Percentiles rank a stretch among this genome's conserved stretches.
Evolutionary conservation across 2,329 filamentous ascomycete genomes (phyloP).

Genomic region (Hymenoscyphus linearis): DNA sequence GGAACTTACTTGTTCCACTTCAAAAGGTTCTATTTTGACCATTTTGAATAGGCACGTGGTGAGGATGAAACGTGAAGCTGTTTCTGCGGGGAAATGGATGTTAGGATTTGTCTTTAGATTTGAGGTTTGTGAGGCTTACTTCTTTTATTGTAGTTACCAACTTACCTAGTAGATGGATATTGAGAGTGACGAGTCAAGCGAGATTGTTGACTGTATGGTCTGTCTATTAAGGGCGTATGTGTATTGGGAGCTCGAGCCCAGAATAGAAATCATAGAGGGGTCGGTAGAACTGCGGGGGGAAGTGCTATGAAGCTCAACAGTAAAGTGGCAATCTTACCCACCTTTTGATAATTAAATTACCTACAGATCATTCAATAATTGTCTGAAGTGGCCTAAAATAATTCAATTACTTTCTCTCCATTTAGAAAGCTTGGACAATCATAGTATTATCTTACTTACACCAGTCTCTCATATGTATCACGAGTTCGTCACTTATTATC

Average conservation of each 20-base stretch:
- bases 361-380: neutral
- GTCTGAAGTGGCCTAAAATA: neutral
- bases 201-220: neutral
- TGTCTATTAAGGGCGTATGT: neutral
- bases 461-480: no score
- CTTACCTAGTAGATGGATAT: neutral
- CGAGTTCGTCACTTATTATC: no score
- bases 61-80: neutral
- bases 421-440: neutral
- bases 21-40: constrained; percentile 57
- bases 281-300: no score
- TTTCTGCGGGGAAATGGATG: neutral
- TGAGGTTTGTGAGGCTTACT: neutral
- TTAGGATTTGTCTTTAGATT: neutral
- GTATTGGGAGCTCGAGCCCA: neutral
- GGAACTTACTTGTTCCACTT: constrained; percentile 60
- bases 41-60: constrained; percentile 34
- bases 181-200: neutral
- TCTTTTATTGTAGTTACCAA: neutral
- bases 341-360: no score
- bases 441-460: neutral
- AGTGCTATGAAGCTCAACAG: no score
- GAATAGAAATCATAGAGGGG: no score
- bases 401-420: neutral
- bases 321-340: no score